A percentile compares a stretch with the other conserved stretches of the same genome.
Evolutionary conservation across 208 protist species (phyloP).

Genomic region (Acanthamoeba rhysodes): DNA sequence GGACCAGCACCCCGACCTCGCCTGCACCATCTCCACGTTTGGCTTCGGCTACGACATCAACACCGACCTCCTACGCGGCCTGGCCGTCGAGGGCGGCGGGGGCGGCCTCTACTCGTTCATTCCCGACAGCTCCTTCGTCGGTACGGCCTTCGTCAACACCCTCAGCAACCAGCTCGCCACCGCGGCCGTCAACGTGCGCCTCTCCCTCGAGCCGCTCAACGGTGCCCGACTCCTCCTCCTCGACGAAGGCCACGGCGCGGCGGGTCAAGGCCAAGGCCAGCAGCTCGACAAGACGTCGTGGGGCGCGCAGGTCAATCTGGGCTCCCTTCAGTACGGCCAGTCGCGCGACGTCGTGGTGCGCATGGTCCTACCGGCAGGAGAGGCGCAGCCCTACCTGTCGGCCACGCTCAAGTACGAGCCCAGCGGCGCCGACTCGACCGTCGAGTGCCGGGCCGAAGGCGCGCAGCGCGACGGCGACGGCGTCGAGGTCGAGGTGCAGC

Average conservation of each 20-base stretch:
- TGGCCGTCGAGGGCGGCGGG: constrained; percentile 82
- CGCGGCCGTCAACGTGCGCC: not conserved
- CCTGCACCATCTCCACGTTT: constrained; percentile 83
- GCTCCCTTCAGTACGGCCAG: constrained; percentile 71
- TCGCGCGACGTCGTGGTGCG: constrained; percentile 73
- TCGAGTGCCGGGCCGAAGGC: constrained; percentile 1
- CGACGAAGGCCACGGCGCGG: not conserved
- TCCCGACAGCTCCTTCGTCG: constrained; percentile 86
- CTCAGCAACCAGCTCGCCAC: constrained; percentile 82
- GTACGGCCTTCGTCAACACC: constrained; percentile 88
- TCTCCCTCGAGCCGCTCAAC: constrained; percentile 62
- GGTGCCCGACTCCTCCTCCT: not conserved
- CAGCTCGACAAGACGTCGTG: not conserved
- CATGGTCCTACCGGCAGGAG: not conserved
- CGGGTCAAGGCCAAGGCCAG: not conserved
- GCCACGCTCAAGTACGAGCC: constrained; percentile 70
- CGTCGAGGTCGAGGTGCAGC: constrained; percentile 44
- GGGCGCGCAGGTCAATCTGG: constrained; percentile 19
- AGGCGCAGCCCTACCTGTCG: not conserved
- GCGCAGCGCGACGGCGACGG: too few relatives aligned
- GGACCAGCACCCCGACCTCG: constrained; percentile 66
- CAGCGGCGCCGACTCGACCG: not conserved
- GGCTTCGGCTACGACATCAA: constrained; percentile 90
- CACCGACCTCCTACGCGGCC: constrained; percentile 80
- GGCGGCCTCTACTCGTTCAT: constrained; percentile 85